phyloP scores from a whole-genome alignment of 1,139 yeast genomes.

The Insectozyma bohioensis region DNA sequence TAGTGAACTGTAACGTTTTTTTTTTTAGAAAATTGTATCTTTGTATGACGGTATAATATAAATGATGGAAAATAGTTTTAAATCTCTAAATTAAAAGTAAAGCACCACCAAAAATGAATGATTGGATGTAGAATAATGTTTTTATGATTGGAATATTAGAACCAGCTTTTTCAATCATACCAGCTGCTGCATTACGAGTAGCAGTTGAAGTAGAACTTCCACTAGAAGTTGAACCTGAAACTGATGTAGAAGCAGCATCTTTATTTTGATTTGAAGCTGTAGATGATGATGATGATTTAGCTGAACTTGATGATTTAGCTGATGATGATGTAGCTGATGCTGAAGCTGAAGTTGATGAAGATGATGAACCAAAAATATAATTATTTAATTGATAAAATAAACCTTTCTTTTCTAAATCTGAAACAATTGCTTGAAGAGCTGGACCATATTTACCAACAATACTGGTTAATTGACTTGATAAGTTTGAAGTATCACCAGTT shows the following conservation, averaged over 20 bases:
- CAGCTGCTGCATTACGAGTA: not conserved
- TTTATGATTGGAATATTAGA: constrained; percentile 10
- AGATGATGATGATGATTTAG: constrained; percentile 5
- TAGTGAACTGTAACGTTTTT: too few relatives aligned
- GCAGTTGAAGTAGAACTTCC: constrained; percentile 4
- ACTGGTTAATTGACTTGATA: constrained; percentile 2
- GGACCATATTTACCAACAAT: constrained; percentile 30
- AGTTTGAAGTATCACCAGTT: constrained; percentile 16
- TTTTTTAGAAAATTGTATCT: too few relatives aligned
- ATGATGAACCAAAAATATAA: constrained; percentile 32
- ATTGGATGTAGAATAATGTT: constrained; percentile 18
- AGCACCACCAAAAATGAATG: constrained; percentile 23
- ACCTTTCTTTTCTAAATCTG: constrained; percentile 39
- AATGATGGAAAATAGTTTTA: too few relatives aligned
- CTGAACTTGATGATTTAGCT: not conserved
- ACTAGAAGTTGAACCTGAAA: constrained; percentile 3
- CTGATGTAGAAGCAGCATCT: constrained; percentile 5
- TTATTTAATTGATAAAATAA: constrained; percentile 40
- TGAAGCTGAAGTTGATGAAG: constrained; percentile 15
- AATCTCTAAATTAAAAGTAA: too few relatives aligned
- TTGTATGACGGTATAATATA: too few relatives aligned
- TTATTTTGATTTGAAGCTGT: not conserved
- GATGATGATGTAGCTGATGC: constrained; percentile 9
- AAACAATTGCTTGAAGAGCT: constrained; percentile 31
- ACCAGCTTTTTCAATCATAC: constrained; percentile 2